phyloP scores from a whole-genome alignment of 352 stramenopile species.

The Blastocystis sp. region DNA sequence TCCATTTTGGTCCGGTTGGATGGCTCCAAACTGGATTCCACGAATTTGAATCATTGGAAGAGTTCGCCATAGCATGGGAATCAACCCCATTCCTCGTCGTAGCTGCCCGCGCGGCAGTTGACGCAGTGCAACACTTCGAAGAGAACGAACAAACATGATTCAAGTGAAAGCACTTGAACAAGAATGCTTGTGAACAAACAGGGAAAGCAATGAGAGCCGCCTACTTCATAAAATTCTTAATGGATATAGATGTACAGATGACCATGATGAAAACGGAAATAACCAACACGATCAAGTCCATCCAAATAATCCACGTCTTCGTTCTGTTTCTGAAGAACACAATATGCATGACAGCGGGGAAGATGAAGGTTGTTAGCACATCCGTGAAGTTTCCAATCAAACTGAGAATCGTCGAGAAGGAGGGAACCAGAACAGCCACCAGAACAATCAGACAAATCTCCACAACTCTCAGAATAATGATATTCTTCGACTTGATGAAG shows the following conservation, averaged over 20 bases:
- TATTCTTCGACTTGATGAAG: conserved; percentile 17
- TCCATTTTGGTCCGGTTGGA: background rate
- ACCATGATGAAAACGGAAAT: conserved; percentile 51
- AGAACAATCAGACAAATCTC: background rate
- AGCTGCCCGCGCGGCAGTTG: background rate
- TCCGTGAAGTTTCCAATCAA: conserved; percentile 48
- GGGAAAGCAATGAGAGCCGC: background rate
- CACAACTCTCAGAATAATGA: background rate
- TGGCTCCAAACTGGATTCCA: background rate
- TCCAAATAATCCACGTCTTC: background rate
- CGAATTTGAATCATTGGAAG: background rate
- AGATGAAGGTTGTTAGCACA: conserved; percentile 49
- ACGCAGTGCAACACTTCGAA: background rate
- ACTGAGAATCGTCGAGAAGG: background rate
- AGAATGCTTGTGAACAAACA: background rate
- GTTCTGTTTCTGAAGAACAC: conserved; percentile 50
- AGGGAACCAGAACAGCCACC: conserved; percentile 5
- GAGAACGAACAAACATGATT: background rate
- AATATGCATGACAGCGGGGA: conserved; percentile 48
- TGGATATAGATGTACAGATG: conserved; percentile 32
- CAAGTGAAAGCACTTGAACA: background rate
- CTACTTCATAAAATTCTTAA: conserved; percentile 18
- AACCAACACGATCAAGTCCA: conserved; percentile 17
- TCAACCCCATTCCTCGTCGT: background rate
- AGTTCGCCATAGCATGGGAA: background rate